Base-by-base conservation (phyloP, 495 filamentous ascomycete genomes). In the Pseudomonodictys pantanalensis region DNA sequence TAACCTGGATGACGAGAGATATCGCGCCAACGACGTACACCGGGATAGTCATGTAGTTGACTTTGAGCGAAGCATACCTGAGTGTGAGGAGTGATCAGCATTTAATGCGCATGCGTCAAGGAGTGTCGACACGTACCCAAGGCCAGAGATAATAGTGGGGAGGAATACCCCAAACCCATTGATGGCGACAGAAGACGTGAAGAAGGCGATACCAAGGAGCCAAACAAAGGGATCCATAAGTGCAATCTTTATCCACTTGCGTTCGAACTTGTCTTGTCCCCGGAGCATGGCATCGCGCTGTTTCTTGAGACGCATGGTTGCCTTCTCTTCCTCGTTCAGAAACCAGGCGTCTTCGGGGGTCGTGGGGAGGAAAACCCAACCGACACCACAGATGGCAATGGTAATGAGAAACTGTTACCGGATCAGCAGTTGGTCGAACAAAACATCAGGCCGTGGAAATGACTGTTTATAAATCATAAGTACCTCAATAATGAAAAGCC, bases 401-500 rank as follows among this genome's bases (percentile, higher is more conserved):
- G 59, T 60, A 26, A 65, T 48, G 23, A 25, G 38, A 11, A 26
- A 45, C 29, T 69, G n/a, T n/a, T n/a, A n/a, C n/a, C n/a, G n/a
- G n/a, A n/a, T n/a, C n/a, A n/a, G n/a, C n/a, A n/a, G n/a, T n/a
- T n/a, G n/a, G n/a, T n/a, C n/a, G n/a, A n/a, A n/a, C n/a, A n/a
- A n/a, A n/a, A n/a, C n/a, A n/a, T n/a, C n/a, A n/a, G n/a, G n/a
- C n/a, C n/a, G n/a, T n/a, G n/a, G n/a, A n/a, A n/a, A n/a, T n/a
- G n/a, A n/a, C n/a, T n/a, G n/a, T n/a, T n/a, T n/a, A n/a, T n/a
- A n/a, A n/a, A n/a, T n/a, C n/a, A n/a, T n/a, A n/a, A n/a, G n/a
- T n/a, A n/a, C n/a, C n/a, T n/a, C 65, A 23, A 67, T 45, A 44
- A 64, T 56, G 45, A 64, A 64, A 11, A 62, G 43, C 67, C 62